Base-by-base conservation (phyloP, 202 grass and related monocot genomes). In the Setaria italica region DNA sequence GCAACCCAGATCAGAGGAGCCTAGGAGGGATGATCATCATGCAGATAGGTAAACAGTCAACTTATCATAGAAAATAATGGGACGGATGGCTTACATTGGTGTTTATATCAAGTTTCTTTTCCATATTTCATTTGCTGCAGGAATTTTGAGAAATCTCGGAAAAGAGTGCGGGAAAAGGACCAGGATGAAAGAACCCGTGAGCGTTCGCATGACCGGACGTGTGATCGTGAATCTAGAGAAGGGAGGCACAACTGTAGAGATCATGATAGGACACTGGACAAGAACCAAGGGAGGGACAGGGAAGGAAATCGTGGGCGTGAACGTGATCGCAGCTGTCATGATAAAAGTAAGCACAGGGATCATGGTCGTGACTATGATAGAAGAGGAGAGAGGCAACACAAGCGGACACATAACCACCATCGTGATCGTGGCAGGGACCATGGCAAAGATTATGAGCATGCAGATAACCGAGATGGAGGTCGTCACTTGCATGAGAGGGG, bases 141-240 rank as follows among this genome's bases (percentile, higher is more conserved):
- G 88, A 89, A 94, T 64, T 62, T 16, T 50, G 95, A 95, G 62
- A 94, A 97, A 39, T 94, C 89, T 70, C 87, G 80, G 67, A 92
- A 97, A 70, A 89, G 67, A 85, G 60, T 50, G 9, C 56, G 81
- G 21, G 94, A 92, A 76, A 88, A 80, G 78, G 88, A 85, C 9
- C 77, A 84, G 21, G 88, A 84, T 15, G 94, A 91, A 33, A 88
- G 17, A 72, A 82, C 78, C n/a, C 73, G 62, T 48, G 92, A 94
- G 19, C 82, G 76, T 25, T 80, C 79, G n/a, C 82, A 86, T 79
- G 92, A 88, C n/a, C 72, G 86, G 20, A 53, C 48, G 21, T 90
- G 88, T 74, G 94, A 87, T 45, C 79, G 74, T 76, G 88, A 90
- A 90, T 72, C 82, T 29, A 88, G 88, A 84, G 92, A 94, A 76